Conservation (phyloP, 257 asterid species). For the Solanum sparsipilum region DNA sequence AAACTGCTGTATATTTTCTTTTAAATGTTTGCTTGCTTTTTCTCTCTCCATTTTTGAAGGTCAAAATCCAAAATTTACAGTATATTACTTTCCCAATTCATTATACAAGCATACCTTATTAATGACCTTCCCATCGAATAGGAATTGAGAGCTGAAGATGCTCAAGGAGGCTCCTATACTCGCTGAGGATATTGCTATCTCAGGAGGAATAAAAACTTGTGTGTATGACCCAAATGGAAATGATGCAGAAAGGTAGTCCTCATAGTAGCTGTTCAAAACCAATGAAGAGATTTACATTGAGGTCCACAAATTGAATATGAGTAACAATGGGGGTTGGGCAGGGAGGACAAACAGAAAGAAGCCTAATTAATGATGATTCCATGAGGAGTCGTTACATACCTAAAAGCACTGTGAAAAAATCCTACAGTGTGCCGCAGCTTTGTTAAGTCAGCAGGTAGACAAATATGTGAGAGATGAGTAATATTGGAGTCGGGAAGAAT, state of each 20-base stretch:
- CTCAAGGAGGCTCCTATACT: conserved; percentile 80
- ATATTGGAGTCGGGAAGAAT: conserved; percentile 72
- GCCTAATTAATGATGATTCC: conserved; percentile 1
- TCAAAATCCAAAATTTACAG: not conserved
- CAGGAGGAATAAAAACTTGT: conserved; percentile 85
- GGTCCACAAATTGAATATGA: not conserved
- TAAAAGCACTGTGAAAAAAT: conserved; percentile 77
- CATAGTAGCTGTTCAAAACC: conserved; percentile 63
- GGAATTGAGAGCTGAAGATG: conserved; percentile 84
- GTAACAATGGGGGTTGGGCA: not conserved
- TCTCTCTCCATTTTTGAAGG: not conserved
- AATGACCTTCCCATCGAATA: conserved; percentile 84
- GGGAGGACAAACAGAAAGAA: not conserved
- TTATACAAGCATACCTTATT: conserved; percentile 62
- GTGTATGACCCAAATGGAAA: conserved; percentile 95
- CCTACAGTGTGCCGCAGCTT: conserved; percentile 73
- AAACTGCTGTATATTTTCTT: not conserved
- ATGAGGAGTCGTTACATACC: conserved; percentile 26
- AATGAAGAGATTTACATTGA: conserved; percentile 1
- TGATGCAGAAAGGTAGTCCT: conserved; percentile 74
- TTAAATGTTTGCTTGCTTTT: not conserved
- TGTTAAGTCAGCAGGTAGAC: conserved; percentile 62
- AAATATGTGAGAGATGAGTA: conserved; percentile 61
- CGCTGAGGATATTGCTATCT: conserved; percentile 77
- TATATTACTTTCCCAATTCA: not conserved